A percentile compares a stretch with the other conserved stretches of the same genome.
Evolutionary conservation across 805 yeast genomes (phyloP).

Genomic region (Lipomyces mesembrius): DNA sequence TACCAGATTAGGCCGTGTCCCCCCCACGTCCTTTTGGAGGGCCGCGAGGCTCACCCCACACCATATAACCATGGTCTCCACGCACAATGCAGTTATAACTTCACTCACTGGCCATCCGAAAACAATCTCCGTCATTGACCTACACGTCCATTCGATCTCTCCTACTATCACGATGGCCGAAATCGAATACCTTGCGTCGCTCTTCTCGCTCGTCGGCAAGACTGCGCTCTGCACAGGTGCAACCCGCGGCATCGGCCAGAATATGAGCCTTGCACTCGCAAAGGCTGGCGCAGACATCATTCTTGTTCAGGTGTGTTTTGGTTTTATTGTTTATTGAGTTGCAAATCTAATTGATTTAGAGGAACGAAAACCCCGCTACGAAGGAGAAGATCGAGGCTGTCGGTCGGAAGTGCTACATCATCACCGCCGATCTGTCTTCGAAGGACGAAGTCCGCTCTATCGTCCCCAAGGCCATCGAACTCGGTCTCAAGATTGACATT

Average conservation of each 20-base stretch:
- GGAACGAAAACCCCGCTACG: constrained; percentile 38
- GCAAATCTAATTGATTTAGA: constrained; percentile 10
- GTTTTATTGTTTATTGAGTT: neutral
- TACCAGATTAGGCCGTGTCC: constrained; percentile 1
- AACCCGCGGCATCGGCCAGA: constrained; percentile 62
- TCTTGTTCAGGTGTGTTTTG: constrained; percentile 46
- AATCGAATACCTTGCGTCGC: constrained; percentile 12
- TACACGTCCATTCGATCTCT: neutral
- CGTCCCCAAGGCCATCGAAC: constrained; percentile 43
- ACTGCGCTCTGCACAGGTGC: constrained; percentile 58
- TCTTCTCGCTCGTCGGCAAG: constrained; percentile 51
- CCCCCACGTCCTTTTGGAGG: neutral
- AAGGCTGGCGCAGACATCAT: constrained; percentile 54
- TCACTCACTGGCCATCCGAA: no score
- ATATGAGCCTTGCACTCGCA: constrained; percentile 58
- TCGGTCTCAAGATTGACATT: constrained; percentile 48
- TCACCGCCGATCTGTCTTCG: constrained; percentile 40
- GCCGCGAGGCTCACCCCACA: neutral
- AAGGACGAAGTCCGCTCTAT: constrained; percentile 44
- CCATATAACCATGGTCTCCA: neutral
- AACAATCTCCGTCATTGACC: neutral
- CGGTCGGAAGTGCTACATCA: constrained; percentile 43
- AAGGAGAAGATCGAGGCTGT: constrained; percentile 42
- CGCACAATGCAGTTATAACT: no score
- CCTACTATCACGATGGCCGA: neutral